phyloP scores from a whole-genome alignment of 129 eudicot species.

The Deinandra increscens region DNA sequence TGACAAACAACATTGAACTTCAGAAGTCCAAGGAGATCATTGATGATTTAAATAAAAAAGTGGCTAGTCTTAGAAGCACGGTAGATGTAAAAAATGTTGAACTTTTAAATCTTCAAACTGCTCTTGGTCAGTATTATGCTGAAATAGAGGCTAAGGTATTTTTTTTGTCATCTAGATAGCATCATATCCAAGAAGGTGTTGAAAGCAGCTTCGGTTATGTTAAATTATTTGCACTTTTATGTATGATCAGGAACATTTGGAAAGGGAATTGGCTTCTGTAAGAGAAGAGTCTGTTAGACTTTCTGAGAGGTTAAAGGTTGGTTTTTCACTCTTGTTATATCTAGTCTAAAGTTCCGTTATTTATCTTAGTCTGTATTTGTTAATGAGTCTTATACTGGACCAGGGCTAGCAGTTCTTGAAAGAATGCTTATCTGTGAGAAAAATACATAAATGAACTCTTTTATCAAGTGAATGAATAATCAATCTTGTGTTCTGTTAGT shows the following conservation, averaged over 20 bases:
- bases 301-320: slow-evolving; percentile 62
- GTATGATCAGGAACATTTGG: slow-evolving; percentile 68
- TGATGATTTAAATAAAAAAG: slow-evolving; percentile 65
- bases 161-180: slow-evolving; percentile 12
- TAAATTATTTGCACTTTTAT: slow-evolving; percentile 19
- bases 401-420: background rate
- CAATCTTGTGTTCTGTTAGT: too few relatives aligned
- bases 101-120: slow-evolving; percentile 91
- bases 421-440: background rate
- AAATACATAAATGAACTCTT: background rate
- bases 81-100: slow-evolving; percentile 83
- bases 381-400: slow-evolving; percentile 14
- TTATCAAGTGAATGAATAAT: too few relatives aligned
- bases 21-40: slow-evolving; percentile 72
- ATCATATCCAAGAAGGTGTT: slow-evolving; percentile 4
- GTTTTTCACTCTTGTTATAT: slow-evolving; percentile 7
- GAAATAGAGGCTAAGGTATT: slow-evolving; percentile 95
- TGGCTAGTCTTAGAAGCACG: slow-evolving; percentile 50
- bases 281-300: slow-evolving; percentile 77
- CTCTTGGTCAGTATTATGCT: slow-evolving; percentile 96
- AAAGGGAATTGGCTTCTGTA: slow-evolving; percentile 63
- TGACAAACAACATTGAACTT: slow-evolving; percentile 54
- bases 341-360: background rate
- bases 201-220: slow-evolving; percentile 9
- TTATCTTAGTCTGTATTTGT: background rate